Percentiles rank a stretch among this genome's conserved stretches.
Conservation (phyloP, 257 asterid genomes). For the Solanum clarkiae region DNA sequence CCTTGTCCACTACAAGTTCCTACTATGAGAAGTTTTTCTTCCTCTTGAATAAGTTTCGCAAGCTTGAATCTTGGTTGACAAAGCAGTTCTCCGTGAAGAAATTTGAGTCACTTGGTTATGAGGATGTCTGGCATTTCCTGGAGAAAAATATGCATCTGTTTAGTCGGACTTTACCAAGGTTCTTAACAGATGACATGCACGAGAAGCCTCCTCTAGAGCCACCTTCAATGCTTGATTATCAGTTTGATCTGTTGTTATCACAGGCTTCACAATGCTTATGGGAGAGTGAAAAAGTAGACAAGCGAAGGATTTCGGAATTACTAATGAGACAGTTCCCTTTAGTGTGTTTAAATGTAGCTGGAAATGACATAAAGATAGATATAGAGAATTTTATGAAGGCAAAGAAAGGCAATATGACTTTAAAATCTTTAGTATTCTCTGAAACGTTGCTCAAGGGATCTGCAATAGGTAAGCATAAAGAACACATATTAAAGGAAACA, state of each 20-base stretch:
- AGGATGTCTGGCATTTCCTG: constrained; percentile 54
- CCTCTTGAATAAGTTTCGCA: constrained; percentile 50
- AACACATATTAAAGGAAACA: constrained; percentile 11
- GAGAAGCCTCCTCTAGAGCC: constrained; percentile 47
- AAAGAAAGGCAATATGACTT: constrained; percentile 18
- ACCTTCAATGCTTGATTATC: constrained; percentile 60
- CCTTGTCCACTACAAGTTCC: constrained; percentile 7
- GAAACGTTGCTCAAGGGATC: constrained; percentile 38
- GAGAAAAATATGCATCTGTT: constrained; percentile 48
- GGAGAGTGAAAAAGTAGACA: constrained; percentile 30
- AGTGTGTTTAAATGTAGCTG: constrained; percentile 45
- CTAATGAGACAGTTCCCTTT: constrained; percentile 72
- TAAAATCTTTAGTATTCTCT: constrained; percentile 60
- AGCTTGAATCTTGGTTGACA: constrained; percentile 62
- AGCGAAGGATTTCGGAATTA: constrained; percentile 39
- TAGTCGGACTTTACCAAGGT: constrained; percentile 38
- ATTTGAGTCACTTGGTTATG: constrained; percentile 76
- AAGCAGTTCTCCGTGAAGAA: constrained; percentile 31
- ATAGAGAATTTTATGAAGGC: constrained; percentile 16
- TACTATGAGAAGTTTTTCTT: constrained; percentile 26
- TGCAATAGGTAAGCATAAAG: constrained; percentile 20
- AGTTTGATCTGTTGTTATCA: constrained; percentile 54
- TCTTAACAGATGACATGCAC: constrained; percentile 24
- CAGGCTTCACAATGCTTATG: constrained; percentile 51
- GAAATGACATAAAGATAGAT: constrained; percentile 21